Conservation (phyloP, 768 basidiomycete species). For the Lepiota subincarnata region DNA sequence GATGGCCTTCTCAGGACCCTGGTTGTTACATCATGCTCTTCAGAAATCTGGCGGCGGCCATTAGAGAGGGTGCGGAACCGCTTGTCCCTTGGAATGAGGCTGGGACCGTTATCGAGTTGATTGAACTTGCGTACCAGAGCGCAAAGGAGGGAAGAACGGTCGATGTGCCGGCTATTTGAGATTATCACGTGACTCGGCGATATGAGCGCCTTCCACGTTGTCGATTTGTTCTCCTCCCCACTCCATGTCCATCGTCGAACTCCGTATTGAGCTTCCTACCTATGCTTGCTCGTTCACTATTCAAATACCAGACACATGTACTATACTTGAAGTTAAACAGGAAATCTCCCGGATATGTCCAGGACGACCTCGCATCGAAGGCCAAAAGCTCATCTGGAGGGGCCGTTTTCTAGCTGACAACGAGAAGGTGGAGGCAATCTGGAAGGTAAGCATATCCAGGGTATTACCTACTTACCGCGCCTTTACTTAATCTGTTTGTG, state of each 20-base stretch:
- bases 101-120: conserved; percentile 65
- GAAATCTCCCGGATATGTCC: conserved; percentile 57
- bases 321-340: conserved; percentile 62
- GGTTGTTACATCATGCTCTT: conserved; percentile 62
- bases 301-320: conserved; percentile 40
- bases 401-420: conserved; percentile 63
- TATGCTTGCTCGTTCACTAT: conserved; percentile 65
- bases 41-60: conserved; percentile 60
- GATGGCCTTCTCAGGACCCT: conserved; percentile 58
- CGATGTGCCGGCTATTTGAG: conserved; percentile 21
- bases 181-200: conserved; percentile 21
- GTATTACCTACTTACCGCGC: background rate
- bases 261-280: conserved; percentile 75
- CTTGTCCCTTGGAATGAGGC: conserved; percentile 75
- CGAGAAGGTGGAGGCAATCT: conserved; percentile 62
- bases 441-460: conserved; percentile 50
- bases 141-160: conserved; percentile 51
- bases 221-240: conserved; percentile 1
- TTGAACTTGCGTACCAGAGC: conserved; percentile 70
- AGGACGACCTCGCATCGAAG: conserved; percentile 63
- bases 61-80: conserved; percentile 48
- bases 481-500: conserved; percentile 9
- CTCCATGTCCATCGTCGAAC: conserved; percentile 39
- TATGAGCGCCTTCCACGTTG: conserved; percentile 25
- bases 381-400: conserved; percentile 74